Conservation (phyloP, 1,284 basidiomycete species). For the Boletus smithii region DNA sequence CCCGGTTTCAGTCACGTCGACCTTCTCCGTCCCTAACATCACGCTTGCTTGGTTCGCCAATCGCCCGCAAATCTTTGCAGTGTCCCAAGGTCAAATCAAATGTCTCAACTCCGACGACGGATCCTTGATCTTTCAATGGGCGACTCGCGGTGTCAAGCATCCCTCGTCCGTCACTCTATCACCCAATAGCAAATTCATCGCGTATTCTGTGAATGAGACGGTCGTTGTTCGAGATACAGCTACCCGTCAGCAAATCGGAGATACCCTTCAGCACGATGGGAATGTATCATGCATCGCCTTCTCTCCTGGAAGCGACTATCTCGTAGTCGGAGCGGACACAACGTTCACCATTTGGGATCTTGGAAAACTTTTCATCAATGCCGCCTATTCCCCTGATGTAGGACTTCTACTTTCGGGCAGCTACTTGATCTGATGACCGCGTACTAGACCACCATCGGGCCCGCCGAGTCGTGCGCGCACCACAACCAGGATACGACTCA, state of each 20-base stretch:
- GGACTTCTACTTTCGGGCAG: neutral
- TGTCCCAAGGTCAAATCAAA: conserved; percentile 22
- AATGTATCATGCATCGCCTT: conserved; percentile 15
- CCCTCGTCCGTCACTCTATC: conserved; percentile 4
- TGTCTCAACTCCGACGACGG: conserved; percentile 18
- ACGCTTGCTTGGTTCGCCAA: conserved; percentile 13
- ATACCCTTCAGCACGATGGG: neutral
- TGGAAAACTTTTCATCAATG: neutral
- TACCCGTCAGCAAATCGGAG: conserved; percentile 2
- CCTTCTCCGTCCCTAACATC: conserved; percentile 2
- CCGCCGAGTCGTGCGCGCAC: conserved; percentile 1
- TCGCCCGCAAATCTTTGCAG: conserved; percentile 18
- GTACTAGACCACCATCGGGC: neutral
- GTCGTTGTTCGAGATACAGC: conserved; percentile 1
- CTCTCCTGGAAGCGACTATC: conserved; percentile 10
- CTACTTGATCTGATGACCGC: neutral
- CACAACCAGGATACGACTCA: conserved; percentile 8
- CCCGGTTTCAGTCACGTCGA: conserved; percentile 13
- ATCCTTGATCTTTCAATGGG: conserved; percentile 7
- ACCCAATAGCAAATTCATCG: conserved; percentile 7
- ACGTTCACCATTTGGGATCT: conserved; percentile 5
- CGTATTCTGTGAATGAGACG: conserved; percentile 1
- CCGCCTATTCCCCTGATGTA: neutral
- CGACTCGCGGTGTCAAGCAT: neutral
- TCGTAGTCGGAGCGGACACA: conserved; percentile 7